phyloP scores from a whole-genome alignment of 2,329 filamentous ascomycete species.

The Thermochaetoides dissita region DNA sequence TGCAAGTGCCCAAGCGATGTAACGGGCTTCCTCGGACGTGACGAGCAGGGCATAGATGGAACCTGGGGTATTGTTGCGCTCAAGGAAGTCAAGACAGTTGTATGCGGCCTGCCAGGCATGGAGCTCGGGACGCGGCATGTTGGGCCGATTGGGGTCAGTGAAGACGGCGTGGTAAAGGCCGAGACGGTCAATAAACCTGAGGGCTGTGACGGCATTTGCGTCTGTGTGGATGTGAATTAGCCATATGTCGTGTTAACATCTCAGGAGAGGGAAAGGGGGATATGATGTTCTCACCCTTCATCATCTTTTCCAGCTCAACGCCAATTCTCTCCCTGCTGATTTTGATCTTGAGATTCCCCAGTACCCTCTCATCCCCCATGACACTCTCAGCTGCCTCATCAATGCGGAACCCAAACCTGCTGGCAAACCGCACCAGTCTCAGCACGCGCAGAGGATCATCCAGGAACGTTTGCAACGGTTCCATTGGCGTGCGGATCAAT shows the following conservation, averaged over 20 bases:
- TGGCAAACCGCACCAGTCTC: slow-evolving; percentile 79
- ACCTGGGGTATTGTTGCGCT: slow-evolving; percentile 27
- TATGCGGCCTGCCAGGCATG: slow-evolving; percentile 51
- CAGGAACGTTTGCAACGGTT: slow-evolving; percentile 82
- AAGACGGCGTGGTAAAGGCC: slow-evolving; percentile 61
- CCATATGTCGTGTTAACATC: not conserved
- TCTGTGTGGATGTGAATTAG: slow-evolving; percentile 24
- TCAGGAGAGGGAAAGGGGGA: not conserved
- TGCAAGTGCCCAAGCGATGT: slow-evolving; percentile 62
- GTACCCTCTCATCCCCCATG: slow-evolving; percentile 70
- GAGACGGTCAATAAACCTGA: slow-evolving; percentile 53
- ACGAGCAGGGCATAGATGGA: slow-evolving; percentile 43
- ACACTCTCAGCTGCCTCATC: slow-evolving; percentile 51
- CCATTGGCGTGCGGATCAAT: slow-evolving; percentile 72
- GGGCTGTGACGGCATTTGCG: slow-evolving; percentile 43
- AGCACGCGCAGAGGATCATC: slow-evolving; percentile 84
- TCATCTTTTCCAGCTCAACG: slow-evolving; percentile 80
- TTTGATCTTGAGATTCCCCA: slow-evolving; percentile 66
- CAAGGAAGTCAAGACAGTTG: slow-evolving; percentile 42
- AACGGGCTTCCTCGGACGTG: slow-evolving; percentile 49
- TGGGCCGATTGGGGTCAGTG: slow-evolving; percentile 45
- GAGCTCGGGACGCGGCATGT: slow-evolving; percentile 41
- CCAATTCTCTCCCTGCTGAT: slow-evolving; percentile 87
- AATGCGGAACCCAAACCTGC: slow-evolving; percentile 66
- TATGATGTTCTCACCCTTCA: slow-evolving; percentile 42